These are phyloP conservation scores for Collybia nuda DNA, from an alignment of 768 basidiomycete species.

Conservation along the genomic window DNA sequence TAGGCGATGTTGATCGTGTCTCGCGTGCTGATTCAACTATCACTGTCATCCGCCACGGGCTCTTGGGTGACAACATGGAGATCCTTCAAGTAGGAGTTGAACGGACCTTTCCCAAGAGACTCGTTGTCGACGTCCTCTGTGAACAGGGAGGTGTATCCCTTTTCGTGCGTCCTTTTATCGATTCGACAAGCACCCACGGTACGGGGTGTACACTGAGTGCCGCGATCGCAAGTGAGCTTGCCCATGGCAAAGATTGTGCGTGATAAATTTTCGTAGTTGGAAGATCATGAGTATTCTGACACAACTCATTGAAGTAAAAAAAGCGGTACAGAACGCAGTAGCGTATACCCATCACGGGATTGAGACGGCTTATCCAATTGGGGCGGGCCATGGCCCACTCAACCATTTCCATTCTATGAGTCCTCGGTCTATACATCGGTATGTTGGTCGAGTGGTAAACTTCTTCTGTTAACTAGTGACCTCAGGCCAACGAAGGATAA, in stretches of 20 bases:
- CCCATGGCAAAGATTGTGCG: slow-evolving; percentile 45
- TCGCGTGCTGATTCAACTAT: slow-evolving; percentile 26
- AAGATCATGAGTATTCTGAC: neutral
- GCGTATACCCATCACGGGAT: slow-evolving; percentile 79
- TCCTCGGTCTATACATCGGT: slow-evolving; percentile 50
- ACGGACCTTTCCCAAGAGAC: slow-evolving; percentile 13
- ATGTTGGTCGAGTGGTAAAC: neutral
- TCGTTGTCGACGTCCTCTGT: slow-evolving; percentile 25
- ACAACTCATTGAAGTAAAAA: slow-evolving; percentile 37
- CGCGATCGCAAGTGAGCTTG: slow-evolving; percentile 70
- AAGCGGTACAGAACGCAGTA: slow-evolving; percentile 61
- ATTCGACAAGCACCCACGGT: slow-evolving; percentile 80
- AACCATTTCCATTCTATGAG: slow-evolving; percentile 76
- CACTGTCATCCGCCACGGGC: slow-evolving; percentile 41
- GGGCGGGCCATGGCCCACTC: slow-evolving; percentile 78
- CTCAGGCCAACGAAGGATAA: slow-evolving; percentile 55
- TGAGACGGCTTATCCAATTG: slow-evolving; percentile 62
- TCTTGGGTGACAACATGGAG: slow-evolving; percentile 60
- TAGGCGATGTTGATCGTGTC: slow-evolving; percentile 42
- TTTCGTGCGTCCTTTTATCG: slow-evolving; percentile 60
- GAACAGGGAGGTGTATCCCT: slow-evolving; percentile 28
- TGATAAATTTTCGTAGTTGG: neutral
- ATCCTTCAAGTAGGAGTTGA: slow-evolving; percentile 42
- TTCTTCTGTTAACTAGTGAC: neutral
- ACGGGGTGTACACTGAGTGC: slow-evolving; percentile 93